These are phyloP conservation scores for Colletotrichum coccodes DNA, from an alignment of 2,329 filamentous ascomycete species.

Conservation along the genomic window DNA sequence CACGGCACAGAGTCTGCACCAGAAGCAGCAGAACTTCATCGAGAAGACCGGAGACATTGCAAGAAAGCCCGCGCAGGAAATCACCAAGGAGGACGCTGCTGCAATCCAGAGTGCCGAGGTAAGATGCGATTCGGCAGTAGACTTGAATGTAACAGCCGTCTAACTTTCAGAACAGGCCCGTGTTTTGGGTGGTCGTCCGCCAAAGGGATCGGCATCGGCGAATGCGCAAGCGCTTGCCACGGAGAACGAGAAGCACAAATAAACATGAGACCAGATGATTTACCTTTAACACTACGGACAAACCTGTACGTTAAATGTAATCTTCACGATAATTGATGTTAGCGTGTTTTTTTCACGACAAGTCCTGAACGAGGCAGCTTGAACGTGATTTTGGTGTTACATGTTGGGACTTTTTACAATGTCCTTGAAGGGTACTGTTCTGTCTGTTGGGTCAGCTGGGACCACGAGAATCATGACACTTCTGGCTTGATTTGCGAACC, in stretches of 20 bases:
- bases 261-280: not conserved
- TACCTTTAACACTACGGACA: not conserved
- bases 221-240: constrained; percentile 41
- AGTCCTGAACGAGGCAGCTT: too few relatives aligned
- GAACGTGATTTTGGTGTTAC: too few relatives aligned
- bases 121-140: not conserved
- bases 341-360: not conserved
- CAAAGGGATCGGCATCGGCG: constrained; percentile 40
- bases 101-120: constrained; percentile 42
- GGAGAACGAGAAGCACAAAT: constrained; percentile 36
- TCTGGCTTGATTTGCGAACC: too few relatives aligned
- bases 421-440: too few relatives aligned
- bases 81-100: constrained; percentile 44
- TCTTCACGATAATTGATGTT: not conserved
- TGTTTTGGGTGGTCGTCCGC: constrained; percentile 35
- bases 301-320: not conserved
- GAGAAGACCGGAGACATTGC: constrained; percentile 41
- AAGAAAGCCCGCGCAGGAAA: constrained; percentile 39
- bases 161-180: constrained; percentile 22
- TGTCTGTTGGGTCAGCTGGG: too few relatives aligned
- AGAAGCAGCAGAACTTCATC: constrained; percentile 45
- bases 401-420: too few relatives aligned
- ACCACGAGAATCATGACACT: too few relatives aligned
- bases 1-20: constrained; percentile 45
- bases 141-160: not conserved